Evolutionary conservation across 768 basidiomycete species (phyloP).

Genomic region (Macrocybe gigantea): DNA sequence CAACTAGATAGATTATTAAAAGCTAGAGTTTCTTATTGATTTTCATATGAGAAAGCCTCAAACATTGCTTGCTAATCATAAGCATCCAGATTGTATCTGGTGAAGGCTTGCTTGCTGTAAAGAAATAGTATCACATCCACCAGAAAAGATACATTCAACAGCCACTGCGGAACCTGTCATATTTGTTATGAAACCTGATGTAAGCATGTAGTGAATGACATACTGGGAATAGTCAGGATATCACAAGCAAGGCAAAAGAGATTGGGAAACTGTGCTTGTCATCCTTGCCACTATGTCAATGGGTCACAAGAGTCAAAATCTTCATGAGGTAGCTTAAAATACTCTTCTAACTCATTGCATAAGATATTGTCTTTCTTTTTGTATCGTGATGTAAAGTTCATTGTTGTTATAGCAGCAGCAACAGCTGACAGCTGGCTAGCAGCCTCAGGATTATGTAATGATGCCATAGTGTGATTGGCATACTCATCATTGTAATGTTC

Average conservation of each 20-base stretch:
- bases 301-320: constrained; percentile 22
- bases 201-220: background rate
- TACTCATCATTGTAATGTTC: constrained; percentile 7
- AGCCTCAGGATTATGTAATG: no score
- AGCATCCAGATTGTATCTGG: background rate
- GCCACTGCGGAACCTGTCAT: constrained; percentile 1
- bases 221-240: constrained; percentile 2
- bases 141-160: constrained; percentile 2
- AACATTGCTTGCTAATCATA: no score
- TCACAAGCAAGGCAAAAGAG: constrained; percentile 2
- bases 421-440: no score
- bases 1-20: no score
- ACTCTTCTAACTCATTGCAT: constrained; percentile 17
- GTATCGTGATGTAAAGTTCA: constrained; percentile 2
- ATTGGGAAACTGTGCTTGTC: constrained; percentile 2
- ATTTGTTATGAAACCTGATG: background rate
- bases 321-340: constrained; percentile 15
- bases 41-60: no score
- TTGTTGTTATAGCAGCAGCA: background rate
- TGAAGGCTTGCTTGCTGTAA: background rate
- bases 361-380: background rate
- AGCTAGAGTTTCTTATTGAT: no score
- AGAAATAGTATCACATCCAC: constrained; percentile 3
- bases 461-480: background rate
- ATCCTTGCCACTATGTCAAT: constrained; percentile 22